Base-by-base conservation (phyloP, 306 rosid species). In the Luffa aegyptiaca region DNA sequence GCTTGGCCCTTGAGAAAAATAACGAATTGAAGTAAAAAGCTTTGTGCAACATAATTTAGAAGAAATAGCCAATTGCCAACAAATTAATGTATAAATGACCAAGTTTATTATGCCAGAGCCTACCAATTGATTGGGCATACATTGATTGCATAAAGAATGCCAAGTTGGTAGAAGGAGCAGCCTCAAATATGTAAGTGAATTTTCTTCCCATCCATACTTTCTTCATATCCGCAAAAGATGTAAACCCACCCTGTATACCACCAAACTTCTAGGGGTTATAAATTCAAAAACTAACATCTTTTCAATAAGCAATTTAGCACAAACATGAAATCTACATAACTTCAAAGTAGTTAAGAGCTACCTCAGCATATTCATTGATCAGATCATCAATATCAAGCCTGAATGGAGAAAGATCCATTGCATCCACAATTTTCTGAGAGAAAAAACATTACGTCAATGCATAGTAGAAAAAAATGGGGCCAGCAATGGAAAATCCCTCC, bases 81-180 rank as follows among this genome's bases (percentile, higher is more conserved):
- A 75, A 13, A 44, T 16, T 36, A 9, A 51, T 42, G 44, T 52
- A 51, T 5, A 33, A 53, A 36, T 75, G 53, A 33, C 46, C 42
- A 26, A 63, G 65, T 33, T 36, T 64, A 61, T 26, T 14, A 41
- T 12, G 69, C 10, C 42, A 45, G 21, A 52, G 75, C 87, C 26
- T 90, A 93, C 98, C 97, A 64, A 92, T 89, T 74, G 91, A 87
- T 63, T 91, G 97, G 78, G 91, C 89, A 81, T 83, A 95, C 37
- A 95, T 76, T 18, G 97, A 88, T 80, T 95, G 98, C 96, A 95
- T 90, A 53, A 95, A 92, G 92, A 95, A 91, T 64, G 90, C 95
- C 83, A 86, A 80, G 88, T 91, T 89, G 75, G 86, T 46, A 53
- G 90, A 82, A 80, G 98, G 97, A 83, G 79, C 80, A 48, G 93